Conservation (phyloP, 2,329 filamentous ascomycete genomes). For the Verruconis gallopava region DNA sequence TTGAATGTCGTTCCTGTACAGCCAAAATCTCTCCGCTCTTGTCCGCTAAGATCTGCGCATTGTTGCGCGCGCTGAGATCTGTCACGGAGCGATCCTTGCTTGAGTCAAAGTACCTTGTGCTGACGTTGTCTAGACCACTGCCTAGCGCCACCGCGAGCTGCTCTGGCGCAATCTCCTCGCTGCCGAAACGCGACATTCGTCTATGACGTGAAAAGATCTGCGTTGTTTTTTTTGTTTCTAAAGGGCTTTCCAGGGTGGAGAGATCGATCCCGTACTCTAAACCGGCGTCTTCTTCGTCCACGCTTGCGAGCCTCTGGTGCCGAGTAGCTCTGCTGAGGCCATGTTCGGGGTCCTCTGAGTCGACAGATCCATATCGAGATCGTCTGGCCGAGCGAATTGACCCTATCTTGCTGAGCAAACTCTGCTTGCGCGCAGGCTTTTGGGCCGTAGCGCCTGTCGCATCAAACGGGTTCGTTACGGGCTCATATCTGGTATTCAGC, state of each 20-base stretch:
- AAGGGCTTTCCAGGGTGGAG: constrained; percentile 19
- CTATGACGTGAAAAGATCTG: constrained; percentile 12
- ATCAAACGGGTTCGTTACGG: constrained; percentile 15
- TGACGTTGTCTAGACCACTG: constrained; percentile 22
- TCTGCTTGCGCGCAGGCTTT: constrained; percentile 18
- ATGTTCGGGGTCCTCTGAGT: not conserved
- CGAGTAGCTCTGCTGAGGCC: not conserved
- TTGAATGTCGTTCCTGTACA: constrained; percentile 21
- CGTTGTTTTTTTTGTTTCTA: not conserved
- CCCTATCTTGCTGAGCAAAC: constrained; percentile 20
- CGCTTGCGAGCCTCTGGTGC: constrained; percentile 15
- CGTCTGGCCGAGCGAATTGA: constrained; percentile 16
- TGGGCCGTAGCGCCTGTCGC: constrained; percentile 13
- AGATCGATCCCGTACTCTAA: constrained; percentile 55
- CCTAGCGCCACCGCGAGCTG: constrained; percentile 16
- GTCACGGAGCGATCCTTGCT: not conserved
- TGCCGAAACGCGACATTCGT: constrained; percentile 24
- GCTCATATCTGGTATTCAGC: constrained; percentile 20
- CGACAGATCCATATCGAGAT: constrained; percentile 1
- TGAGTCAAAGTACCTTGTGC: not conserved
- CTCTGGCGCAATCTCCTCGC: constrained; percentile 12
- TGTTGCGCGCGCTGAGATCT: constrained; percentile 4
- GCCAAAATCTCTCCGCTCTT: constrained; percentile 32
- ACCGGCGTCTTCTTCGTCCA: constrained; percentile 60
- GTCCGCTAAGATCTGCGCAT: constrained; percentile 19